A percentile compares a stretch with the other conserved stretches of the same genome.
Conservation (phyloP, 371 early-diverging fungal genomes). For the Dichotomocladium elegans region DNA sequence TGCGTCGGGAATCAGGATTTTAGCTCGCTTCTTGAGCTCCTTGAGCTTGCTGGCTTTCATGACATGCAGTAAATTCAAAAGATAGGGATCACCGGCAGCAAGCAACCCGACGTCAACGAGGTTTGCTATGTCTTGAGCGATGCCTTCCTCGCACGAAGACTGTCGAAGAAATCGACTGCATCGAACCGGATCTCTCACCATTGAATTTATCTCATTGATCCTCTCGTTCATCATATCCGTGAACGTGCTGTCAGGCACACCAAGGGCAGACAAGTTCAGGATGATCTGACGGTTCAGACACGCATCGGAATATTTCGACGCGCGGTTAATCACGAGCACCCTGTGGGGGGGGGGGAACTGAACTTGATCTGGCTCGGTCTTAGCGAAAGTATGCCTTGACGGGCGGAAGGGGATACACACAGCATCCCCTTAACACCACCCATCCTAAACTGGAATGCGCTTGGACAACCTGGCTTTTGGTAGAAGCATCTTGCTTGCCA, state of each 20-base stretch:
- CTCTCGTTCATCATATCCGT: conserved; percentile 36
- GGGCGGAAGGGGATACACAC: conserved; percentile 13
- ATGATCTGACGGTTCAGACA: conserved; percentile 66
- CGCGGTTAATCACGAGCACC: conserved; percentile 51
- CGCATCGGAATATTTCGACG: conserved; percentile 34
- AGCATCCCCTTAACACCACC: conserved; percentile 76
- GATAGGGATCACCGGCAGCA: conserved; percentile 43
- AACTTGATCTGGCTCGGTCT: conserved; percentile 59
- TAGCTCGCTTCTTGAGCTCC: conserved; percentile 54
- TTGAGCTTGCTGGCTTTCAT: conserved; percentile 44
- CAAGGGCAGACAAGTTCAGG: conserved; percentile 53
- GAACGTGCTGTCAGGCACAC: conserved; percentile 46
- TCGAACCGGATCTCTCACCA: conserved; percentile 20
- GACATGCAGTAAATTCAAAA: conserved; percentile 45
- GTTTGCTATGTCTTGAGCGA: conserved; percentile 21
- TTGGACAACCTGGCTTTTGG: conserved; percentile 46
- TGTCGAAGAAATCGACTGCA: conserved; percentile 32
- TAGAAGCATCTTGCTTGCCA: conserved; percentile 26
- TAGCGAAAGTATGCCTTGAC: conserved; percentile 35
- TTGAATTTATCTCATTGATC: conserved; percentile 25
- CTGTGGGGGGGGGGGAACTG: conserved; percentile 54
- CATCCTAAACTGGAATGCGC: conserved; percentile 73
- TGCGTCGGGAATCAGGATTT: conserved; percentile 56
- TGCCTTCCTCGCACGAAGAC: conserved; percentile 45
- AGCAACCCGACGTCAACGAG: conserved; percentile 52